Evolutionary conservation across 768 basidiomycete species (phyloP), one percentile per base, ranked within the genome.

Genomic region (Cystoderma amianthinum): DNA sequence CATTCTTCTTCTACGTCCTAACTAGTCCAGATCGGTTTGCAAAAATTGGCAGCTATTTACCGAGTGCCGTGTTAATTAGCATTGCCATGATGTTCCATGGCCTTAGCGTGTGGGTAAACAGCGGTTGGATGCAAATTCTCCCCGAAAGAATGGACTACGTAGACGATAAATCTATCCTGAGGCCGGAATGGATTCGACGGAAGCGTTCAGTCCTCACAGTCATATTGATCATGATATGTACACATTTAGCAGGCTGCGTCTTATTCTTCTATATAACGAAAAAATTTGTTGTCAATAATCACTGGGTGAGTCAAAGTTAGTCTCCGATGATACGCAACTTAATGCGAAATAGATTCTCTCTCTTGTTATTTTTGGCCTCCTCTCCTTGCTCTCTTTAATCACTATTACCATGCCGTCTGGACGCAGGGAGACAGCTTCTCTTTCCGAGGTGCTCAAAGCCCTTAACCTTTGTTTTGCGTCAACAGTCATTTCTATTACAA

Each of bases 1-100:
- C 95, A 0, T 94, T 95, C 63, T 97, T 98, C 69, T 93, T 98
- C 66, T 98, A 94, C 64, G 69, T 98, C 46, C 64, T 91, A 44
- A 74, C 84, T 11, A 65, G 59, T 16, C 63, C 69, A 2, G 62
- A 68, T 25, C 73, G 70, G 1, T 96, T 95, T 64, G 74, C 91
- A 50, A 88, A 94, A 56, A 91, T 98, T 20, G 94, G 93, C 2
- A 78, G 70, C 51, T 99, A 90, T 60, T 72, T 99, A 5, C 94
- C 95, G 0, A 89, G 88, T 42, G 88, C 79, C 1, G 73, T 98
- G 25, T 58, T 97, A 2, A 73, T 96, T 41, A 87, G 89, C 25
- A 74, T 88, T 10, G 85, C 82, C 1, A 76, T 96, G 71, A 86
- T 95, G 61, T 78, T 96, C 49, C 74, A 76, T 30, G 96, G 95